Conservation (phyloP, 768 basidiomycete genomes). For the Auriculariales sp. region DNA sequence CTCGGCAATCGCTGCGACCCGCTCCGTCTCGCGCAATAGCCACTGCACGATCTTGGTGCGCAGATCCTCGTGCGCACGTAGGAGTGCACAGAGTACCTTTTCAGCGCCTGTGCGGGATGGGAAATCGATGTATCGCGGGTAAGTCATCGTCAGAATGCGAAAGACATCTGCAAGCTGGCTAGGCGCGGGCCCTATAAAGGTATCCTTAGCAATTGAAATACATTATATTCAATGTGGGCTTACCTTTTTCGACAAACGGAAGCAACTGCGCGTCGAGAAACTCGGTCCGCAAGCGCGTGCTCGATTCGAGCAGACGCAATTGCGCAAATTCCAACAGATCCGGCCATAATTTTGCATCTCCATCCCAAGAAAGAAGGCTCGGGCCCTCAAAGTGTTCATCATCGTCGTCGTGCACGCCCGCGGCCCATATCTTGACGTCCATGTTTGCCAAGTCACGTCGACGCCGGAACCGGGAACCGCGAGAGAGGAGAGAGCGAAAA, state of each 20-base stretch:
- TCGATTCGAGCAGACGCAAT: conserved; percentile 30
- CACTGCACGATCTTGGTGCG: conserved; percentile 51
- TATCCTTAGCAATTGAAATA: conserved; percentile 2
- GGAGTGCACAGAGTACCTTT: conserved; percentile 6
- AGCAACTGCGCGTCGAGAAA: conserved; percentile 52
- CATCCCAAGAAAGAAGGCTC: conserved; percentile 27
- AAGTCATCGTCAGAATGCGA: conserved; percentile 55
- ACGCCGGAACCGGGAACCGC: too few species aligned
- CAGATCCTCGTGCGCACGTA: not conserved
- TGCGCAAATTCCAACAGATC: conserved; percentile 40
- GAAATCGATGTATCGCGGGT: conserved; percentile 64
- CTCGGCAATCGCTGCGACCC: conserved; percentile 15
- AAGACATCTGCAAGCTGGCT: conserved; percentile 58
- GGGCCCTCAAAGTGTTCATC: conserved; percentile 20
- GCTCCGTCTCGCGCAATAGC: conserved; percentile 52
- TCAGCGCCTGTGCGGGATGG: conserved; percentile 61
- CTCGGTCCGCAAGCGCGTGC: conserved; percentile 36
- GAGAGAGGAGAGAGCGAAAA: too few species aligned
- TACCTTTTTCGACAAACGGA: conserved; percentile 44
- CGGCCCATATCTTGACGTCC: too few species aligned
- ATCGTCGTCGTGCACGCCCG: too few species aligned
- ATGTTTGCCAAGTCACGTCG: too few species aligned
- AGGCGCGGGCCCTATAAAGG: conserved; percentile 41
- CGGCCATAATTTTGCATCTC: conserved; percentile 40
- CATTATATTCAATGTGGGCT: conserved; percentile 9